phyloP scores from a whole-genome alignment of 2,329 filamentous ascomycete genomes.

The Parafenestella ontariensis region DNA sequence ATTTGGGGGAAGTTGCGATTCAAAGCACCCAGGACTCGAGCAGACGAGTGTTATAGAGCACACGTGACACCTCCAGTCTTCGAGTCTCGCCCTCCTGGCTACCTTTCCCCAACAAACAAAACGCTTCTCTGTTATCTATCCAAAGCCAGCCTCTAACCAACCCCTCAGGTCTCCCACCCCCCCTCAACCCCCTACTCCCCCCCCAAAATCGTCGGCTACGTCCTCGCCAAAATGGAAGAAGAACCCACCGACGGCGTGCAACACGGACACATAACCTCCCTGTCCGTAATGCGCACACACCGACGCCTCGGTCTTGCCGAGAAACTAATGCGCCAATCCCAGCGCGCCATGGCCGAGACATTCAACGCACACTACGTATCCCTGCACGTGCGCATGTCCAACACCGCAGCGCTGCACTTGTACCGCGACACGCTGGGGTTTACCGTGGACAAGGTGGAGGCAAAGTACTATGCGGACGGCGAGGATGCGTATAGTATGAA shows the following conservation, averaged over 20 bases:
- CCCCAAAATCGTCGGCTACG: constrained; percentile 97
- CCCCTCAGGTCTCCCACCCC: constrained; percentile 70
- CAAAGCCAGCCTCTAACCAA: not conserved
- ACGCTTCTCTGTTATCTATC: too few species aligned
- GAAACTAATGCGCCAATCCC: constrained; percentile 96
- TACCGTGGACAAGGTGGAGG: constrained; percentile 63
- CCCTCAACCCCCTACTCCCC: constrained; percentile 82
- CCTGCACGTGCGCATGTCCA: constrained; percentile 93
- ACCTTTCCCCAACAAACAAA: too few species aligned
- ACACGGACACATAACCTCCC: constrained; percentile 94
- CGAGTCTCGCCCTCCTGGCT: too few species aligned
- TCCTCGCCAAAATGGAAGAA: constrained; percentile 99
- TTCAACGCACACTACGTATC: constrained; percentile 92
- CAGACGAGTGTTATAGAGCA: too few species aligned
- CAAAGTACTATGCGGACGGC: constrained; percentile 95
- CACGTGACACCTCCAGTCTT: too few species aligned
- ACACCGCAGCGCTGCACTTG: constrained; percentile 86
- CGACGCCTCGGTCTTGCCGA: constrained; percentile 89
- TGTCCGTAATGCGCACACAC: constrained; percentile 97
- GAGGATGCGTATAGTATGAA: constrained; percentile 97
- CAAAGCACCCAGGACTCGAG: too few species aligned
- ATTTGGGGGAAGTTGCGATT: too few species aligned
- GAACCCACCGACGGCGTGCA: constrained; percentile 88
- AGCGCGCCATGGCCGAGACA: constrained; percentile 95
- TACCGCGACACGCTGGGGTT: constrained; percentile 72